Conservation (phyloP, 1,284 basidiomycete species). For the Naganishia liquefaciens region DNA sequence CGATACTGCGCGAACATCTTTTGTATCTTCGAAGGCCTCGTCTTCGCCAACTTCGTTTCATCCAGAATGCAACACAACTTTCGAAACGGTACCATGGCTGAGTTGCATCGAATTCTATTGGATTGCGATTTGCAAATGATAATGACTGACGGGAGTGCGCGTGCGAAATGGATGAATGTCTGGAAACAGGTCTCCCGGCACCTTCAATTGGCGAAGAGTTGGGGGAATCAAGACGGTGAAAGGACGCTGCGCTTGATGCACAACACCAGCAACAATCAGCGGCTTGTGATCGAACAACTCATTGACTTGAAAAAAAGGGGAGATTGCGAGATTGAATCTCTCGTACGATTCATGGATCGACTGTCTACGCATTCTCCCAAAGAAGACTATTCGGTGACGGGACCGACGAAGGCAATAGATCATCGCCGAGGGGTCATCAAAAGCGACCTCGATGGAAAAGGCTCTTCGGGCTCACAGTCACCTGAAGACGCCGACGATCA, state of each 20-base stretch:
- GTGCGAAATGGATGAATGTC: neutral
- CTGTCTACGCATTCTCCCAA: neutral
- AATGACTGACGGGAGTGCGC: neutral
- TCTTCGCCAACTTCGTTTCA: no score
- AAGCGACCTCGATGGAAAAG: no score
- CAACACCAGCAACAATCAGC: neutral
- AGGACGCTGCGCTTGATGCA: neutral
- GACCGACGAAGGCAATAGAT: no score
- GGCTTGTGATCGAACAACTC: neutral
- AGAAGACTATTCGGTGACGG: neutral
- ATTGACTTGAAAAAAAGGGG: neutral
- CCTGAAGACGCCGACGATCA: constrained; percentile 5
- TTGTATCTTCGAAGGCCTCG: no score
- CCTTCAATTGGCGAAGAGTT: no score
- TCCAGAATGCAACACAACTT: no score
- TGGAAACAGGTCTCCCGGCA: neutral
- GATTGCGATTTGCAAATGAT: neutral
- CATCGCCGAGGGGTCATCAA: neutral
- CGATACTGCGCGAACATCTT: no score
- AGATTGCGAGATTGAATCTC: neutral
- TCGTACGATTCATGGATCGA: neutral
- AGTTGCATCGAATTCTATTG: no score
- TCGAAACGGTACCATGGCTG: no score
- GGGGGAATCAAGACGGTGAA: no score
- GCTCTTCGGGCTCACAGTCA: no score